Evolutionary conservation across 2,329 filamentous ascomycete genomes (phyloP), one percentile per base, ranked within the genome.

Genomic region (Penicillium digitatum): DNA sequence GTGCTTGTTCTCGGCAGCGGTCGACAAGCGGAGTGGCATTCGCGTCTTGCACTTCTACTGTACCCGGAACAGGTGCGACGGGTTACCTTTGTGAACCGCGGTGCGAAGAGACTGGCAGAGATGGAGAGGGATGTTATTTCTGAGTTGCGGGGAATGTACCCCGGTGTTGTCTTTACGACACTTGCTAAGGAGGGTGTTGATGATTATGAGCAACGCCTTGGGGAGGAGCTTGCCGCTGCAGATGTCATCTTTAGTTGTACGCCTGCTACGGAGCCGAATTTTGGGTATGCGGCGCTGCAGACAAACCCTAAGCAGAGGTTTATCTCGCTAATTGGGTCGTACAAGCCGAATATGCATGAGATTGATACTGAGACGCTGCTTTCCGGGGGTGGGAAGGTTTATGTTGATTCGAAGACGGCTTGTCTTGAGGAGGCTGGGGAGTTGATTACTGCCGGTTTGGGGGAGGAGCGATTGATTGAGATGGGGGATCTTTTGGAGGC

Each of bases 71-170:
- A 74, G 10, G 69, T 80, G 16, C 83, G 84, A 59, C 82, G 84
- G 43, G 80, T 96, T 48, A 87, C 90, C 66, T 84, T 96, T 62
- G 84, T 96, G 64, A 94, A 91, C 65, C 85, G 88, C 12, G 66
- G 71, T 3, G 77, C 78, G 14, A 82, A 86, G 66, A 82, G 86
- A 22, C 85, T 87, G 78, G 67, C 73, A 0, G 72, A 79, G 52
- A 62, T 74, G 52, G 62, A 69, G 48, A 55, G 52, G 1, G 62
- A 62, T 3, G 60, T 74, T 0, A 55, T 75, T 7, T 49, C 49
- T 1, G 67, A 74, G 11, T 50, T 80, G 22, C 69, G 69, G 11
- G 44, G 57, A 1, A 66, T 66, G 8, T 74, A 77, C 66, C 72
- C 77, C 20, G 60, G 61, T 32, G 64, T 74, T 16, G 68, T 63